Evolutionary conservation across 306 rosid genomes (phyloP).

Genomic region (Cicer cuneatum): DNA sequence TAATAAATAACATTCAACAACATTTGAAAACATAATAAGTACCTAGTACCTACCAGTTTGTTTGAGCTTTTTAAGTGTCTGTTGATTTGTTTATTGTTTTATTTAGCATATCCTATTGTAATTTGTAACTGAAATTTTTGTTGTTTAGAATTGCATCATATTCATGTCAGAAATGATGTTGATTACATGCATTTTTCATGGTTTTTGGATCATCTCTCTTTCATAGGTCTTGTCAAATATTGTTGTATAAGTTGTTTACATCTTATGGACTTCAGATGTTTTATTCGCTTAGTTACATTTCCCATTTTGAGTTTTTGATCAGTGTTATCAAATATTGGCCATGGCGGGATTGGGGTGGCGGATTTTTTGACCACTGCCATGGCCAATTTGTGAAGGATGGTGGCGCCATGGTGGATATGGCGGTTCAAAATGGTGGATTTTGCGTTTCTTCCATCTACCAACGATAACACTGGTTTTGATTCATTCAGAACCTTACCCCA

Average conservation of each 20-base stretch:
- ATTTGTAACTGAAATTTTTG: neutral
- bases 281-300: neutral
- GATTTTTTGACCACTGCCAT: too few relatives aligned
- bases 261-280: constrained; percentile 16
- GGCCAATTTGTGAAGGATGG: too few relatives aligned
- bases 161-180: neutral
- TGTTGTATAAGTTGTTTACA: constrained; percentile 1
- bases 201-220: neutral
- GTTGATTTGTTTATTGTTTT: neutral
- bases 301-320: constrained; percentile 1
- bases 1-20: neutral
- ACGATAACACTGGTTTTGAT: neutral
- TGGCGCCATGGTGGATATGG: too few relatives aligned
- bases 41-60: neutral
- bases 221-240: neutral
- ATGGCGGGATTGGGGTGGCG: too few relatives aligned
- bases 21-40: neutral
- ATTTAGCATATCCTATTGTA: constrained; percentile 8
- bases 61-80: constrained; percentile 1
- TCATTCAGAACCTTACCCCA: constrained; percentile 19
- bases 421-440: too few relatives aligned
- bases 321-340: too few relatives aligned
- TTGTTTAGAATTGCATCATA: constrained; percentile 2
- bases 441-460: too few relatives aligned
- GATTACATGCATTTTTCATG: neutral